Base-by-base conservation (phyloP, 805 yeast genomes). In the Limtongia smithiae region DNA sequence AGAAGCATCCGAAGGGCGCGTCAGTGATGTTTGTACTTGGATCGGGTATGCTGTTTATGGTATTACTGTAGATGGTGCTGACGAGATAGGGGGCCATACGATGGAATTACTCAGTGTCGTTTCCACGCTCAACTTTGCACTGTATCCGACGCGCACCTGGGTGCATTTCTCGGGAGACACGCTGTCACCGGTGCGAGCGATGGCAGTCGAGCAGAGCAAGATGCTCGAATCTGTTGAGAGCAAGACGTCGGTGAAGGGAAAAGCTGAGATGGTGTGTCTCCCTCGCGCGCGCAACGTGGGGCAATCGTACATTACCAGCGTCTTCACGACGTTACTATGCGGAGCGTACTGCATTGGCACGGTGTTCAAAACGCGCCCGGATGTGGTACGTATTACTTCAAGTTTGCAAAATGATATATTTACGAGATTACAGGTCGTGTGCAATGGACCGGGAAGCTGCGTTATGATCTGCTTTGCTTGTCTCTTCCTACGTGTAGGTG, bases 401-500 rank as follows among this genome's bases (percentile, higher is more conserved):
- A 17, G 17, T 33, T n/a, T n/a, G 9, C 20, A 20, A 11, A n/a
- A n/a, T 24, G 11, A 34, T n/a, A 11, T 3, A 22, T 15, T 11
- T 33, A 24, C 30, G 28, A 18, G 37, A 18, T 30, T 33, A 6
- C 27, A 53, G 48, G 44, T 82, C 20, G 62, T 83, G 14, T 60
- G 79, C 51, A 87, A 87, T 61, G 96, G 96, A 2, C 97, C 90
- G 3, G 96, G 89, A 0, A 83, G 93, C 1, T 70, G 84, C 21
- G 87, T 85, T 2, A 83, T 90, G 2, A 63, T 86, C 22, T 82
- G 85, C 18, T 76, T 77, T 47, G 69, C 78, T 1, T 62, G 81
- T n/a, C 77, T 82, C 46, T 20, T 72, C 1, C 62, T 80, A 57
- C 80, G 80, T 56, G 68, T 57, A 56, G 11, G 54, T 49, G 14